phyloP scores from a whole-genome alignment of 2,329 filamentous ascomycete species.

The Aureobasidium sp. region DNA sequence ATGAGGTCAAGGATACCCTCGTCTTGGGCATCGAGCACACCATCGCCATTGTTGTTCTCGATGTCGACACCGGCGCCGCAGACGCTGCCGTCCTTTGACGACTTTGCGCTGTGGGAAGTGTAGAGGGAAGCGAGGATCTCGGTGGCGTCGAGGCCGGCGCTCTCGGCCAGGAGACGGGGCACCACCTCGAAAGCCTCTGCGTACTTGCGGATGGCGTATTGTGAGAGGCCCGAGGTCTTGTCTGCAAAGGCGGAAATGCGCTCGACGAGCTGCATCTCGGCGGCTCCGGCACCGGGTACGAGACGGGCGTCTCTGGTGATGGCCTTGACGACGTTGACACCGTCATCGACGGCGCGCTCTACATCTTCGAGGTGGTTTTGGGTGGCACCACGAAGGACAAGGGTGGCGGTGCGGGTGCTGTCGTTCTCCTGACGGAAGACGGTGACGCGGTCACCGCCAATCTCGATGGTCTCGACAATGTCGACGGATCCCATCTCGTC shows the following conservation, averaged over 20 bases:
- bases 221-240: slow-evolving; percentile 83
- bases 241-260: slow-evolving; percentile 85
- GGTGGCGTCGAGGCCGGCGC: slow-evolving; percentile 92
- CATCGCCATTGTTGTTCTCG: slow-evolving; percentile 74
- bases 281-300: slow-evolving; percentile 88
- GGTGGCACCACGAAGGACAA: slow-evolving; percentile 90
- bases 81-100: slow-evolving; percentile 38
- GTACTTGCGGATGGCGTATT: slow-evolving; percentile 96
- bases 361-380: slow-evolving; percentile 98
- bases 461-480: slow-evolving; percentile 93
- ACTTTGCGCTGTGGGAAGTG: slow-evolving; percentile 67
- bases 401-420: slow-evolving; percentile 82
- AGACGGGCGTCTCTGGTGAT: slow-evolving; percentile 89
- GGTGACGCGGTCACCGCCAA: slow-evolving; percentile 94
- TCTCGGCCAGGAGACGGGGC: slow-evolving; percentile 87
- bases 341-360: slow-evolving; percentile 93
- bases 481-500: slow-evolving; percentile 97
- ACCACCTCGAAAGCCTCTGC: slow-evolving; percentile 97
- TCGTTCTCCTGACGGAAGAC: slow-evolving; percentile 97
- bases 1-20: slow-evolving; percentile 89
- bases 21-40: slow-evolving; percentile 77
- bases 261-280: slow-evolving; percentile 89
- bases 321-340: slow-evolving; percentile 97
- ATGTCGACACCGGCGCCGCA: slow-evolving; percentile 94
- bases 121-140: slow-evolving; percentile 90